Percentiles rank a stretch among this genome's conserved stretches.
Conservation (phyloP, 306 rosid genomes). For the Notholithocarpus densiflorus region DNA sequence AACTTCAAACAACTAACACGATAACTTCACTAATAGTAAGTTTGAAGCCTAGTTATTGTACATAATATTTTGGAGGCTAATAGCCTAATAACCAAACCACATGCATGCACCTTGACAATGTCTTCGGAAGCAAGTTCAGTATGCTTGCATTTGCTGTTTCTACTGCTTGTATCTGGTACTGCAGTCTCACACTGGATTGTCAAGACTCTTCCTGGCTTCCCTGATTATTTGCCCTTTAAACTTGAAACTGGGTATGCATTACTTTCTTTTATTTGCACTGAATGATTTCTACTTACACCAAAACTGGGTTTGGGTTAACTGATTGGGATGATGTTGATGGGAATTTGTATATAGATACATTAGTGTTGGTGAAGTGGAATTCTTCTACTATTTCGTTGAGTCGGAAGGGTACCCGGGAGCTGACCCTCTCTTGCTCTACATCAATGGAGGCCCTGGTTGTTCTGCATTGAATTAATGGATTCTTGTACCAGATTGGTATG, state of each 20-base stretch:
- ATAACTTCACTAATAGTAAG: too few relatives aligned
- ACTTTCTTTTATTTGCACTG: not conserved
- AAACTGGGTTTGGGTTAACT: too few relatives aligned
- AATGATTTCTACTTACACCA: too few relatives aligned
- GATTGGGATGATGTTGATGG: too few relatives aligned
- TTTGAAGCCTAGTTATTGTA: too few relatives aligned
- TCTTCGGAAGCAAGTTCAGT: not conserved
- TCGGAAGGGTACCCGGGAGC: not conserved
- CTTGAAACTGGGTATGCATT: constrained; percentile 13
- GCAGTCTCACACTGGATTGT: constrained; percentile 4
- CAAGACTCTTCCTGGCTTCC: constrained; percentile 11
- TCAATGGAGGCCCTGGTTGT: constrained; percentile 17
- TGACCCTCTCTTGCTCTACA: constrained; percentile 10
- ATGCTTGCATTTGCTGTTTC: constrained; percentile 3
- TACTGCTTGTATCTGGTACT: not conserved
- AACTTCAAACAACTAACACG: too few relatives aligned
- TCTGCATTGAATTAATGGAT: not conserved
- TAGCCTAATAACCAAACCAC: too few relatives aligned
- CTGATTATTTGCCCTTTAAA: constrained; percentile 13
- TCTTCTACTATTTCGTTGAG: constrained; percentile 12
- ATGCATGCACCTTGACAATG: not conserved
- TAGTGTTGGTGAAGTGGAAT: not conserved
- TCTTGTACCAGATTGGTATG: constrained; percentile 11
- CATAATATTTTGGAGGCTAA: too few relatives aligned
- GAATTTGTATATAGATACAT: not conserved